Base-by-base conservation (phyloP, 2,329 filamentous ascomycete genomes). In the Penicillium glabrum region DNA sequence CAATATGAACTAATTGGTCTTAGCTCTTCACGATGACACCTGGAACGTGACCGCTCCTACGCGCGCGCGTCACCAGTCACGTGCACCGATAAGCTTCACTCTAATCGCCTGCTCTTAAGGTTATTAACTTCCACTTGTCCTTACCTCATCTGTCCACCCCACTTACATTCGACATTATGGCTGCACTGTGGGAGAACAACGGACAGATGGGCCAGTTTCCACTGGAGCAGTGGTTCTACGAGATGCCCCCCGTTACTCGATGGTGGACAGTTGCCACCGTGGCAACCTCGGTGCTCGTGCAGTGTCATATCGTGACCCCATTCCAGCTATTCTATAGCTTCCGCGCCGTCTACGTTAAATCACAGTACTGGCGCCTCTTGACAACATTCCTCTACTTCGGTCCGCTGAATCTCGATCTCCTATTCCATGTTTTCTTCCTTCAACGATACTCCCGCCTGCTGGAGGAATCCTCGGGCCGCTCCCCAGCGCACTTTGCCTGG, bases 241-340 rank as follows among this genome's bases (percentile, higher is more conserved):
- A 99, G 75, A 97, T 97, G 89, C 95, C 95, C 3, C 86, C 95
- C 26, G 96, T 93, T 76, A 99, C 95, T 37, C 83, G 95, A 60
- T 96, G 90, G 88, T 99, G 95, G 95, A 98, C 95, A 23, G 93
- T 91, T 24, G 92, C 93, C 5, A 96, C 93, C 0, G 87, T 98
- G 43, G 80, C 91, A 56, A 95, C 89, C 11, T 96, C 92, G 65
- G 86, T 92, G 16, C 79, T 98, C 66, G 92, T 98, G 5, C 95
- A 98, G 76, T 98, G 92, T 77, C 87, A 96, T 69, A 88, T 98
- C 73, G 80, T 98, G 62, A 95, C 90, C 14, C 91, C 93, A 9
- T 97, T 96, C 70, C 93, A 98, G 78, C 85, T 99, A 27, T 99
- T 98, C 79, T 98, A 97, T 80, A 97, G 92, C 79, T 95, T 93